Evolutionary conservation across 78 protist genomes (phyloP).

Genomic region (Trichosphaerium sp.): DNA sequence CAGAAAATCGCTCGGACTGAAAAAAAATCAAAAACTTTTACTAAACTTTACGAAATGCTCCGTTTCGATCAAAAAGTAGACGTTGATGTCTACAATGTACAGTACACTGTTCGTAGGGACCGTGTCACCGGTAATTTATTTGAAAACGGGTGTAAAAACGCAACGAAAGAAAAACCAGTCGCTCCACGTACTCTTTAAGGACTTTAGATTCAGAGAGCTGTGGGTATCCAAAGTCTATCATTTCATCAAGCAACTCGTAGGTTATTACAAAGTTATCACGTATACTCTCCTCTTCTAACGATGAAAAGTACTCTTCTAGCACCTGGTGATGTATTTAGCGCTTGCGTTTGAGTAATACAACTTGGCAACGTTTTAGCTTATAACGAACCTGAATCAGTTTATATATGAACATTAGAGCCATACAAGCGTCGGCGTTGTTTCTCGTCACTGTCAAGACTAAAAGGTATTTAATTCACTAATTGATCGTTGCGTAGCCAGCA

Average conservation of each 20-base stretch:
- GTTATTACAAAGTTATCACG: constrained; percentile 96
- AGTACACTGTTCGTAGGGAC: too few species aligned
- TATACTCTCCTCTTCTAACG: constrained; percentile 89
- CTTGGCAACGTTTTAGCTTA: not conserved
- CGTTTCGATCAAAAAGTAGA: too few species aligned
- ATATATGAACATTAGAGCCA: constrained; percentile 74
- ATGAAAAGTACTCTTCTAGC: constrained; percentile 71
- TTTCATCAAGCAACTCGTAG: constrained; percentile 97
- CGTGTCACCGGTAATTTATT: too few species aligned
- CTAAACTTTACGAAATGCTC: too few species aligned
- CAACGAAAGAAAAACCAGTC: too few species aligned
- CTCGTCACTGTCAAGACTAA: constrained; percentile 81
- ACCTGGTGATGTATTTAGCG: constrained; percentile 19
- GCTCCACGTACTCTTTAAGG: constrained; percentile 52
- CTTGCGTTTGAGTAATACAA: not conserved
- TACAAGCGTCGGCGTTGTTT: constrained; percentile 78
- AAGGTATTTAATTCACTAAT: not conserved
- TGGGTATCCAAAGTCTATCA: constrained; percentile 97
- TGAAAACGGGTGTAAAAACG: not conserved
- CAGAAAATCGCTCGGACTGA: not conserved
- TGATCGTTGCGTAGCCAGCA: not conserved
- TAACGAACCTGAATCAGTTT: constrained; percentile 54
- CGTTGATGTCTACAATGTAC: too few species aligned
- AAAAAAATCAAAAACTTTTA: too few species aligned
- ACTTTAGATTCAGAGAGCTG: constrained; percentile 87